Conservation (phyloP, 495 filamentous ascomycete genomes). For the Penicillium nucicola region DNA sequence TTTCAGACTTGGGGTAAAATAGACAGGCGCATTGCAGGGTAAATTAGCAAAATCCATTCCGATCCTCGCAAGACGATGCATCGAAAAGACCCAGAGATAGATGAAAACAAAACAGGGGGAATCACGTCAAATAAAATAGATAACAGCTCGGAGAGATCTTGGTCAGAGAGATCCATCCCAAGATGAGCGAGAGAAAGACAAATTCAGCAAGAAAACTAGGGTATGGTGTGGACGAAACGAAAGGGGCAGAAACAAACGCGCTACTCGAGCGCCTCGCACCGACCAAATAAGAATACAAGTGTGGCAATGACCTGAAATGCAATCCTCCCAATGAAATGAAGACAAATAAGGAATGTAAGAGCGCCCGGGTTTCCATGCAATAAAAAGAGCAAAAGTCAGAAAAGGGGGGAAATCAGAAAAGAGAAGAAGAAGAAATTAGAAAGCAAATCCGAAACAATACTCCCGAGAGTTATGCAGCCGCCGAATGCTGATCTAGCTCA, state of each 20-base stretch:
- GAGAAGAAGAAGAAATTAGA: constrained; percentile 13
- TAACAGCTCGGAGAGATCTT: constrained; percentile 2
- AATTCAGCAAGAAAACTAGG: constrained; percentile 21
- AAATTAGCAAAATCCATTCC: constrained; percentile 27
- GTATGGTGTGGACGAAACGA: constrained; percentile 30
- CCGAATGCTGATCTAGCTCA: constrained; percentile 49
- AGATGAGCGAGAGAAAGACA: constrained; percentile 11
- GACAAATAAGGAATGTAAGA: constrained; percentile 28
- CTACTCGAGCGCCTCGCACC: constrained; percentile 19
- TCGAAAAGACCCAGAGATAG: constrained; percentile 15
- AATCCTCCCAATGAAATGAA: constrained; percentile 31
- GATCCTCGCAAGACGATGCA: constrained; percentile 29
- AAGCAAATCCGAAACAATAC: constrained; percentile 39
- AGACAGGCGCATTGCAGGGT: constrained; percentile 13
- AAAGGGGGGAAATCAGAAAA: constrained; percentile 7
- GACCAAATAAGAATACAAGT: constrained; percentile 33
- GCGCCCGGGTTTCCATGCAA: constrained; percentile 42
- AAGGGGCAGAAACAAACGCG: constrained; percentile 28
- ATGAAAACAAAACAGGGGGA: constrained; percentile 22
- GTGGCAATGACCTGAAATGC: constrained; percentile 35
- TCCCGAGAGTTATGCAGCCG: constrained; percentile 43
- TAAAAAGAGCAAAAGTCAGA: constrained; percentile 11
- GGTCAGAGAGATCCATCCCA: neutral
- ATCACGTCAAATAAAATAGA: constrained; percentile 25
- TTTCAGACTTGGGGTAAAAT: constrained; percentile 16